These are phyloP conservation scores for Phytophthora europaea DNA, from an alignment of 352 stramenopile species.

Conservation along the genomic window DNA sequence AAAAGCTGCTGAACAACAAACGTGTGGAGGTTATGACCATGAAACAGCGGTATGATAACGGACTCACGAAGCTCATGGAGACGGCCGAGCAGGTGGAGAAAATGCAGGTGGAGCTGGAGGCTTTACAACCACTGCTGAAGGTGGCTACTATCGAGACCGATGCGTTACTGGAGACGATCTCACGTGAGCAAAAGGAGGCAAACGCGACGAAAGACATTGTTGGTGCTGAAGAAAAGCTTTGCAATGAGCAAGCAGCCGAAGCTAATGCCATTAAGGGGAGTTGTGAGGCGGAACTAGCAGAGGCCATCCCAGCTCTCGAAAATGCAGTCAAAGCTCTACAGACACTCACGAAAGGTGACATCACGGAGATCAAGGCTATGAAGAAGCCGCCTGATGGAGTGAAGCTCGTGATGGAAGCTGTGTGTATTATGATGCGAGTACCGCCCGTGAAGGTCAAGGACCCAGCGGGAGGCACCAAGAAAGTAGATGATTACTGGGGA, in stretches of 20 bases:
- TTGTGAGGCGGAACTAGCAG: slow-evolving; percentile 93
- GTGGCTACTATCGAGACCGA: slow-evolving; percentile 93
- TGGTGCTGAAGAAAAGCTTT: slow-evolving; percentile 84
- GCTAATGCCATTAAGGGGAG: slow-evolving; percentile 92
- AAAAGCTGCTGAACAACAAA: slow-evolving; percentile 93
- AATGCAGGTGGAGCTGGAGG: slow-evolving; percentile 95
- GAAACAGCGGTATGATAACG: slow-evolving; percentile 94
- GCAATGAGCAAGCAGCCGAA: slow-evolving; percentile 89
- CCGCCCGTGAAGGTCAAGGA: slow-evolving; percentile 94
- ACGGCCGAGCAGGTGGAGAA: slow-evolving; percentile 94
- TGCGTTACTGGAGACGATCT: slow-evolving; percentile 90
- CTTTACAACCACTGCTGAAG: slow-evolving; percentile 93
- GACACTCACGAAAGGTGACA: slow-evolving; percentile 95
- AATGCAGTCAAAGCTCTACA: slow-evolving; percentile 93
- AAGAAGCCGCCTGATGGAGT: slow-evolving; percentile 96
- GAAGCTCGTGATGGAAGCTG: slow-evolving; percentile 95
- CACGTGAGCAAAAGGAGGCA: slow-evolving; percentile 85
- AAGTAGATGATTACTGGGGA: slow-evolving; percentile 96
- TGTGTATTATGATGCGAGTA: slow-evolving; percentile 97
- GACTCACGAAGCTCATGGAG: slow-evolving; percentile 94
- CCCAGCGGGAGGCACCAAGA: slow-evolving; percentile 91
- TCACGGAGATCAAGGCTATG: slow-evolving; percentile 98
- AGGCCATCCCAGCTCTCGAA: slow-evolving; percentile 94
- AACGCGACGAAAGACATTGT: slow-evolving; percentile 90
- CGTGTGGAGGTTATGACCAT: slow-evolving; percentile 92